phyloP scores from a whole-genome alignment of 345 rosid genomes.

The Linum tenue region DNA sequence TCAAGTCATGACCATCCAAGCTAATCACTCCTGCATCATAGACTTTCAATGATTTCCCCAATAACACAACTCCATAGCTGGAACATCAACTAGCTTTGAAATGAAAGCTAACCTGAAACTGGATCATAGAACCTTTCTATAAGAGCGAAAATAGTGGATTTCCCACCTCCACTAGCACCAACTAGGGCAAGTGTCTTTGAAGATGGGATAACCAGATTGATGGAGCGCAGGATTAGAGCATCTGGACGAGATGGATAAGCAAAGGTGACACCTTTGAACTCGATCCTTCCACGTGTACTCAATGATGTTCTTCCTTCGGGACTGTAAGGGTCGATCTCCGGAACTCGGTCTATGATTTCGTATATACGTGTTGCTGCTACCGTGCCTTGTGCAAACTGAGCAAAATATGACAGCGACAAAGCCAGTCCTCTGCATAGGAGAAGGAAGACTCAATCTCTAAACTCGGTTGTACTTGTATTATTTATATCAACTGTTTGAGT shows the following conservation, averaged over 20 bases:
- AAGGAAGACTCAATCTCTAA: conserved; percentile 1
- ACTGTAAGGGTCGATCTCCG: conserved; percentile 50
- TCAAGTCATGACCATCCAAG: conserved; percentile 53
- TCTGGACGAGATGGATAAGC: conserved; percentile 62
- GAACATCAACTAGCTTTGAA: not conserved
- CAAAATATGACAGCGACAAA: conserved; percentile 54
- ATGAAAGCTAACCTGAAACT: conserved; percentile 27
- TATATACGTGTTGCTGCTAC: conserved; percentile 54
- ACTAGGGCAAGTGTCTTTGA: conserved; percentile 47
- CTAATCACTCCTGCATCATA: conserved; percentile 33
- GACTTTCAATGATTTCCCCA: not conserved
- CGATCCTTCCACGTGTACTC: conserved; percentile 38
- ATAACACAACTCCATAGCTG: not conserved
- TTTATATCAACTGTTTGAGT: no score
- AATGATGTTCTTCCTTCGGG: conserved; percentile 28
- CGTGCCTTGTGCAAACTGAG: conserved; percentile 62
- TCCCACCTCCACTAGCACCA: conserved; percentile 66
- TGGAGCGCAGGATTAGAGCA: conserved; percentile 31
- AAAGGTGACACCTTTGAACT: conserved; percentile 40
- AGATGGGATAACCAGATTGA: conserved; percentile 44
- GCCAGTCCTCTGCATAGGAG: conserved; percentile 49
- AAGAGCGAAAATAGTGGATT: conserved; percentile 61
- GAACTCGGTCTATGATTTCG: conserved; percentile 47
- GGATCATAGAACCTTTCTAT: conserved; percentile 66
- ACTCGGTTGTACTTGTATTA: no score